A percentile compares a stretch with the other conserved stretches of the same genome.
phyloP scores from a whole-genome alignment of 2,329 filamentous ascomycete species.

The Aureobasidium sp. region DNA sequence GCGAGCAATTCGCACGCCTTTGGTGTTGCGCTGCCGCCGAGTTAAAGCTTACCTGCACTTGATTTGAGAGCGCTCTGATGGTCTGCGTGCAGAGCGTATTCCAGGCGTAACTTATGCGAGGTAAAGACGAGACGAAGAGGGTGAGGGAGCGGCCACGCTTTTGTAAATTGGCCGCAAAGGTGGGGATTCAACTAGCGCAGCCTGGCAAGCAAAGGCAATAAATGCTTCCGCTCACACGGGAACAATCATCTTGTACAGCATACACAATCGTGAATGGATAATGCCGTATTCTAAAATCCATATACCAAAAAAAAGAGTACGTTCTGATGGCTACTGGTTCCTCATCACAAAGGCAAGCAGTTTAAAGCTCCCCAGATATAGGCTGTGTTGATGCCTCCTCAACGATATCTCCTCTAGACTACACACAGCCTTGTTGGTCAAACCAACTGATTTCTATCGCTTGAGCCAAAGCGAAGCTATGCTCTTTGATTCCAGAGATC shows the following conservation, averaged over 20 bases:
- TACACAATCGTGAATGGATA: not conserved
- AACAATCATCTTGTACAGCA: not conserved
- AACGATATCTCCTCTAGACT: not conserved
- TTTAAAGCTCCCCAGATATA: not conserved
- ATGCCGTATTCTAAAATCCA: not conserved
- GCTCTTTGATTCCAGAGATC: not conserved
- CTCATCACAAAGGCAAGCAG: too few species aligned
- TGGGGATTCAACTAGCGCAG: conserved; percentile 13
- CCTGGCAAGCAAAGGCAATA: conserved; percentile 7
- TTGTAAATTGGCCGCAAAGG: conserved; percentile 13
- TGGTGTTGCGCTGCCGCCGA: not conserved
- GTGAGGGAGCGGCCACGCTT: conserved; percentile 11
- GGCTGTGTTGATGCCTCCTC: not conserved
- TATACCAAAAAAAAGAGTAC: not conserved
- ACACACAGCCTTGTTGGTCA: not conserved
- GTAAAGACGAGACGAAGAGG: conserved; percentile 12
- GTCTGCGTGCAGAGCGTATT: conserved; percentile 11
- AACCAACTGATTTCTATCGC: not conserved
- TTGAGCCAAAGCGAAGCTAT: not conserved
- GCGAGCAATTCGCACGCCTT: conserved; percentile 6
- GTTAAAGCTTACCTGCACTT: conserved; percentile 10
- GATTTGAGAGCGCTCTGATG: not conserved
- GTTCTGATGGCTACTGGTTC: not conserved
- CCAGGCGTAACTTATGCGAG: conserved; percentile 4
- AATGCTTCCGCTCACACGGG: not conserved